Base-by-base conservation (phyloP, 352 stramenopile genomes). In the Globisporangium perplexum region DNA sequence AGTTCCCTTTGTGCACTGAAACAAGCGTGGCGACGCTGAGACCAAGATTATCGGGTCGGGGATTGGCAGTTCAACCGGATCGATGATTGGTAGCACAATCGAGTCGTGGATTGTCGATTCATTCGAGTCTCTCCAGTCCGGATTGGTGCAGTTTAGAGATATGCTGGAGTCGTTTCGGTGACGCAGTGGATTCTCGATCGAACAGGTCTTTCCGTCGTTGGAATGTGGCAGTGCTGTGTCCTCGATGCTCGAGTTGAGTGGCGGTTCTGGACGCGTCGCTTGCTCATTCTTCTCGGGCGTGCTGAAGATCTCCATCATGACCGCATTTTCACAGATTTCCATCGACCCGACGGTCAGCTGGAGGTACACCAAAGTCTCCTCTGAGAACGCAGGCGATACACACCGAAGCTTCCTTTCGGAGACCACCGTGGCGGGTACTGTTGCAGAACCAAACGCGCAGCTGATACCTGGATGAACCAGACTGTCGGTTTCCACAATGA, bases 291-390 rank as follows among this genome's bases (percentile, higher is more conserved):
- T 30, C 18, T 52, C 56, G 30, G 45, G 2, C 3, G 50, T 50
- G 22, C 26, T 44, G 42, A 71, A 68, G 50, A 66, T 70, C 44
- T 74, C 59, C 11, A 85, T 50, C 23, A 66, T 47, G 22, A 81
- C 5, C 4, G 65, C 60, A 20, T 85, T 85, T 51, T 73, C 59
- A 30, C 72, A 81, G 12, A 74, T 39, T 6, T 58, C 38, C 20
- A 20, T 36, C 30, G 23, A 20, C 7, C 53, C 18, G 17, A 17
- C 51, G 8, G 28, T 53, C 48, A 5, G 41, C 8, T 20, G 68
- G 53, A 2, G 62, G 35, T 53, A 38, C 11, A 38, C 11, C 33
- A 38, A 11, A 38, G 33, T 38, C 33, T 38, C 33, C 33, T 18
- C 10, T 5, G 33, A 12, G 18, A 38, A 38, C 11, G 33, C 33